Conservation (phyloP, 495 filamentous ascomycete genomes). For the Friedmanniomyces endolithicus region DNA sequence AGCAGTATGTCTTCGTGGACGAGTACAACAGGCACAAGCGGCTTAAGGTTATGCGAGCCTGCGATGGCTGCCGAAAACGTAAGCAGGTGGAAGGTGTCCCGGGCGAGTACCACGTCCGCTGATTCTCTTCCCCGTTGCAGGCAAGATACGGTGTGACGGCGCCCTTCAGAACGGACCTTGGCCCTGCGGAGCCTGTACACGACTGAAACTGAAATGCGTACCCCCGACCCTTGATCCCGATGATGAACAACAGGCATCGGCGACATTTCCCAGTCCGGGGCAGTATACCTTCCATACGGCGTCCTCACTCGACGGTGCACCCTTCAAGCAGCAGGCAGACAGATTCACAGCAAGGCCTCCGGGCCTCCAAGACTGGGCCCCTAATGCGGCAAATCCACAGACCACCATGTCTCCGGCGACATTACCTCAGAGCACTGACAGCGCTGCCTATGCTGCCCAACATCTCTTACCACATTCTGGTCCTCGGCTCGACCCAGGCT, state of each 20-base stretch:
- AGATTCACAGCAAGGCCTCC: neutral
- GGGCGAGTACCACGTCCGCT: neutral
- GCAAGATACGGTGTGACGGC: conserved; percentile 90
- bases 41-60: conserved; percentile 97
- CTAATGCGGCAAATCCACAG: neutral
- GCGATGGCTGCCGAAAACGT: conserved; percentile 83
- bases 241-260: conserved; percentile 38
- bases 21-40: conserved; percentile 98
- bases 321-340: neutral
- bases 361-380: neutral
- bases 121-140: neutral
- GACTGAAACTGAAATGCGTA: conserved; percentile 85
- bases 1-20: conserved; percentile 97
- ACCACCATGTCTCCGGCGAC: neutral
- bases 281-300: conserved; percentile 9
- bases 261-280: neutral
- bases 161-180: conserved; percentile 87
- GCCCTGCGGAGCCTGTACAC: conserved; percentile 90
- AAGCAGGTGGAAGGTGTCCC: neutral
- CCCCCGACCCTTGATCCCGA: conserved; percentile 84
- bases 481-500: neutral
- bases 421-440: neutral
- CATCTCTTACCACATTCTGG: neutral
- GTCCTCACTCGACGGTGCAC: neutral
- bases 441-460: neutral